Evolutionary conservation across 176 grass and related monocot species (phyloP).

Genomic region (Typha latifolia): DNA sequence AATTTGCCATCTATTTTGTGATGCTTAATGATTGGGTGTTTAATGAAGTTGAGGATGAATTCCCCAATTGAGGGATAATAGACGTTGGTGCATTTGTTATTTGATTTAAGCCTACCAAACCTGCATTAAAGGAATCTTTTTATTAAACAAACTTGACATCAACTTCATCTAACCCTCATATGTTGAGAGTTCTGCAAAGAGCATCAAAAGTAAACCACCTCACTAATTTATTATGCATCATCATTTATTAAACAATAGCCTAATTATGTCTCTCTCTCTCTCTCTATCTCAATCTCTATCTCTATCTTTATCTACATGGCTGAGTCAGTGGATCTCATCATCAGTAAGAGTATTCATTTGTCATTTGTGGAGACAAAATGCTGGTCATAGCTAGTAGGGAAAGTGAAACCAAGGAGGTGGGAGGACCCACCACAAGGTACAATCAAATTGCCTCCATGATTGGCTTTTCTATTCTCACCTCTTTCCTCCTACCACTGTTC

Average conservation of each 20-base stretch:
- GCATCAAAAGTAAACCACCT: not conserved
- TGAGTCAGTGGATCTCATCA: not conserved
- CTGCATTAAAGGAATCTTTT: not conserved
- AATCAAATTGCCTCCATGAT: slow-evolving; percentile 1
- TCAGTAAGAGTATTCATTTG: not conserved
- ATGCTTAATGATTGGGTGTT: not conserved
- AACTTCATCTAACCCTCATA: not conserved
- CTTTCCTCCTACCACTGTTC: not conserved
- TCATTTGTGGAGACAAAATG: not conserved
- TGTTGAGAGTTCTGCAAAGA: not conserved
- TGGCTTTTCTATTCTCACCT: slow-evolving; percentile 1
- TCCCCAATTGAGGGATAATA: not conserved
- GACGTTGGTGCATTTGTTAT: not conserved
- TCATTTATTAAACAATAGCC: not conserved
- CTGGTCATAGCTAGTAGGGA: not conserved
- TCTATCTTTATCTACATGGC: not conserved
- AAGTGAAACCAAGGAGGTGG: not conserved
- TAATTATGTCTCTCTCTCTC: not conserved
- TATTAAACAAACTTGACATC: not conserved
- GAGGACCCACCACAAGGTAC: not conserved
- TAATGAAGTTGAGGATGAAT: not conserved
- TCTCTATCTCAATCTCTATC: not conserved
- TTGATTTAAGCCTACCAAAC: not conserved
- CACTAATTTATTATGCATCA: not conserved
- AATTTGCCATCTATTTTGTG: too few relatives aligned